phyloP scores from a whole-genome alignment of 2,329 filamentous ascomycete genomes.

The Alternaria metachromatica region DNA sequence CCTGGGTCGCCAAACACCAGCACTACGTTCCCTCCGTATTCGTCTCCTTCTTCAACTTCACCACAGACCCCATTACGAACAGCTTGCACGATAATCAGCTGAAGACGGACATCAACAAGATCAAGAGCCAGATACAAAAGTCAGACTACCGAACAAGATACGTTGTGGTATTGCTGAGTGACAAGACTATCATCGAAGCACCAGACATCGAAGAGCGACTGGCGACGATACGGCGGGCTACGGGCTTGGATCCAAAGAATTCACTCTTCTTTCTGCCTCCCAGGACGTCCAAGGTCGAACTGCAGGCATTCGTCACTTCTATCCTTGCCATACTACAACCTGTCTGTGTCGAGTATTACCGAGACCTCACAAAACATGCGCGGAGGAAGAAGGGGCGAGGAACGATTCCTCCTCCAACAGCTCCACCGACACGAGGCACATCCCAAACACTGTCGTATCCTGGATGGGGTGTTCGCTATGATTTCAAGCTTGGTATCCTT shows the following conservation, averaged over 20 bases:
- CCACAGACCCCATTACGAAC: constrained; percentile 73
- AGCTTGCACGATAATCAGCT: constrained; percentile 85
- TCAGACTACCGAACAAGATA: constrained; percentile 81
- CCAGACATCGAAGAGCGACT: constrained; percentile 76
- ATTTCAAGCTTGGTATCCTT: constrained; percentile 90
- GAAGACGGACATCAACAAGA: constrained; percentile 82
- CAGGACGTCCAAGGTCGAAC: constrained; percentile 72
- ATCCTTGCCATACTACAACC: constrained; percentile 77
- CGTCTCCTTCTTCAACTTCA: constrained; percentile 80
- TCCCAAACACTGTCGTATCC: constrained; percentile 84
- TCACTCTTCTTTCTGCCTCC: constrained; percentile 82
- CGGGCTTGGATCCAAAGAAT: constrained; percentile 80
- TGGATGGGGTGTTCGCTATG: constrained; percentile 93
- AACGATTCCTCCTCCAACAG: constrained; percentile 77
- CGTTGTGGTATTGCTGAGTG: constrained; percentile 77
- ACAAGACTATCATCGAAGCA: constrained; percentile 66
- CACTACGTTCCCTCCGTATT: constrained; percentile 80
- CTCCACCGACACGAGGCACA: constrained; percentile 81
- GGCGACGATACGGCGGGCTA: constrained; percentile 77
- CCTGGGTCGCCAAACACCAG: constrained; percentile 91
- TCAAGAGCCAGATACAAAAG: constrained; percentile 71
- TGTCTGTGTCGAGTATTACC: constrained; percentile 84
- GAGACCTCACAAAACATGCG: constrained; percentile 90
- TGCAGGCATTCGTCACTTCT: constrained; percentile 75
- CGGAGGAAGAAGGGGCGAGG: constrained; percentile 86